A percentile compares a stretch with the other conserved stretches of the same genome.
Evolutionary conservation across 176 grass and related monocot genomes (phyloP).

Genomic region (Tillandsia leiboldiana): DNA sequence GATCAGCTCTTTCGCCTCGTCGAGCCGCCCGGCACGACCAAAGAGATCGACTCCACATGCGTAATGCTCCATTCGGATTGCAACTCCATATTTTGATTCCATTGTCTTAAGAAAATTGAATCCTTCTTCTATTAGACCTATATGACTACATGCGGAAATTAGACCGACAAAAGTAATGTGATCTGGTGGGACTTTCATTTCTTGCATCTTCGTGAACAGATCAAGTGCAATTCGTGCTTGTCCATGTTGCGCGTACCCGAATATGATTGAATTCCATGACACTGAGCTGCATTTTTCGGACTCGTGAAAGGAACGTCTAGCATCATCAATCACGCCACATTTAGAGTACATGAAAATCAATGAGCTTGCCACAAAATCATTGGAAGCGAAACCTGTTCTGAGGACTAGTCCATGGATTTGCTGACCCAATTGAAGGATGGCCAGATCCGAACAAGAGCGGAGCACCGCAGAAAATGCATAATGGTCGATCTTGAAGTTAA

Average conservation of each 20-base stretch:
- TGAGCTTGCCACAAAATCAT: conserved; percentile 49
- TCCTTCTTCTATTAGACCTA: conserved; percentile 46
- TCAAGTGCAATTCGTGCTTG: conserved; percentile 18
- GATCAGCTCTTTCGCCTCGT: conserved; percentile 50
- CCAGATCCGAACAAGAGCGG: conserved; percentile 48
- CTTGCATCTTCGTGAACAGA: conserved; percentile 40
- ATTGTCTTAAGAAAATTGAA: conserved; percentile 38
- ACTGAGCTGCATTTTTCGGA: conserved; percentile 39
- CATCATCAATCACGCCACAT: conserved; percentile 44
- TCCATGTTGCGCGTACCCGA: conserved; percentile 52
- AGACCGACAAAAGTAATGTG: conserved; percentile 56
- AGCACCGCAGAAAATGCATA: conserved; percentile 49
- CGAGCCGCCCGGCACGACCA: conserved; percentile 48
- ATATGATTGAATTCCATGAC: conserved; percentile 66
- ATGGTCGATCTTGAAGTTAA: conserved; percentile 24
- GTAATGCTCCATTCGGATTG: conserved; percentile 59
- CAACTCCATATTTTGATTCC: conserved; percentile 33
- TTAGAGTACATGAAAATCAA: conserved; percentile 68
- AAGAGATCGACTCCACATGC: conserved; percentile 60
- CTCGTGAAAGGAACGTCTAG: conserved; percentile 41
- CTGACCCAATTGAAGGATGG: conserved; percentile 44
- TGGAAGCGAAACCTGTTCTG: conserved; percentile 35
- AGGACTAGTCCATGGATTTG: conserved; percentile 42
- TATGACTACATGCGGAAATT: conserved; percentile 51
- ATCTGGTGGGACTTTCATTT: conserved; percentile 32